Percentiles rank a stretch among this genome's conserved stretches.
phyloP scores from a whole-genome alignment of 2,329 filamentous ascomycete species.

The Penicillium sp. region DNA sequence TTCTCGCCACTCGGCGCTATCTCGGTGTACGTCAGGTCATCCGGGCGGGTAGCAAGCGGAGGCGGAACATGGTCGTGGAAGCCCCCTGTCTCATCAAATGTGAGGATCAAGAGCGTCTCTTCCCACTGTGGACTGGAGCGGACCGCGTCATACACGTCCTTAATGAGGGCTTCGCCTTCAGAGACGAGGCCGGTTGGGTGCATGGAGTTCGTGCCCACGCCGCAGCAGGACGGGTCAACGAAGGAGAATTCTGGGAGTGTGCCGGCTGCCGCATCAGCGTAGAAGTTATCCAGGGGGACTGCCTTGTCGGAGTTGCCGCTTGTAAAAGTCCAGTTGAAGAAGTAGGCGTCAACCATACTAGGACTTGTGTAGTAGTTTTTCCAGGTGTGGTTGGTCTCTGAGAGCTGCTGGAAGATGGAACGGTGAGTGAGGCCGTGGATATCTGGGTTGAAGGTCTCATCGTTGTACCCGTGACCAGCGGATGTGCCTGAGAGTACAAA shows the following conservation, averaged over 20 bases:
- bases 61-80: conserved; percentile 35
- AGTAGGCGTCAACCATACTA: conserved; percentile 25
- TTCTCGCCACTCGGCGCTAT: conserved; percentile 20
- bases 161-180: conserved; percentile 32
- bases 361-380: conserved; percentile 28
- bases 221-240: conserved; percentile 36
- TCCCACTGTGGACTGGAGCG: conserved; percentile 31
- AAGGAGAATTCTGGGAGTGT: conserved; percentile 30
- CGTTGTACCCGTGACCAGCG: conserved; percentile 29
- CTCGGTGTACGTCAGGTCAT: conserved; percentile 30
- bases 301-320: conserved; percentile 24
- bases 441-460: conserved; percentile 20
- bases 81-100: conserved; percentile 34
- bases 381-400: conserved; percentile 29
- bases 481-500: conserved; percentile 27
- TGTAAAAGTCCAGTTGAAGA: conserved; percentile 30
- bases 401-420: conserved; percentile 36
- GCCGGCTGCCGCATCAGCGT: conserved; percentile 27
- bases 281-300: conserved; percentile 28
- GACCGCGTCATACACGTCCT: conserved; percentile 31
- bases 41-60: conserved; percentile 27
- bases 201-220: conserved; percentile 31
- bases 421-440: conserved; percentile 23
- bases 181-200: conserved; percentile 31
- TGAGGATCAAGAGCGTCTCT: conserved; percentile 30